Evolutionary conservation across 2,329 filamentous ascomycete genomes (phyloP).

Genomic region (Fusarium burgessii): DNA sequence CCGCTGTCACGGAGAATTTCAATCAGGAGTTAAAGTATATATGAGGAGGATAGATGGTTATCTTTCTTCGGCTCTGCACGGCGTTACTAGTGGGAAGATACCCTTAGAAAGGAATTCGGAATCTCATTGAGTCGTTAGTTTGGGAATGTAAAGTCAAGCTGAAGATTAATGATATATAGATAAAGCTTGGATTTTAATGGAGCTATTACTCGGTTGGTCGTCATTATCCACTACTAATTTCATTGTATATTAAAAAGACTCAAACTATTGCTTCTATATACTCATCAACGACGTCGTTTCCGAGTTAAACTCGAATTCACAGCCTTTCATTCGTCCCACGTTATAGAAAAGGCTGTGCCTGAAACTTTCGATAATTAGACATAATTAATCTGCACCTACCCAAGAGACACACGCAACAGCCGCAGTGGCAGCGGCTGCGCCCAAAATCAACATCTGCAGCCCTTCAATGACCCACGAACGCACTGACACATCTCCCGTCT

Average conservation of each 20-base stretch:
- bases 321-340: background rate
- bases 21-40: accelerated
- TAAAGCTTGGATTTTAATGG: accelerated
- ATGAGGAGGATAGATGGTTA: background rate
- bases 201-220: accelerated
- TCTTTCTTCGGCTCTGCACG: background rate
- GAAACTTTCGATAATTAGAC: background rate
- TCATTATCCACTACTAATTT: background rate
- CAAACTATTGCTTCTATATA: background rate
- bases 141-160: too few relatives aligned
- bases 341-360: background rate
- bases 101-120: accelerated
- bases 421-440: slow-evolving; percentile 49
- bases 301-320: background rate
- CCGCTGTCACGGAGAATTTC: accelerated
- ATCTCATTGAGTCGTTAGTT: too few relatives aligned
- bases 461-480: slow-evolving; percentile 48
- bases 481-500: slow-evolving; percentile 22
- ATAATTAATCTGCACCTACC: slow-evolving; percentile 24
- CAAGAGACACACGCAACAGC: slow-evolving; percentile 49
- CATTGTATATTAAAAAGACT: too few relatives aligned
- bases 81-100: background rate
- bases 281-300: background rate
- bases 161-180: too few relatives aligned
- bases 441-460: slow-evolving; percentile 52